These are phyloP conservation scores for Aspergillus bridgeri DNA, from an alignment of 495 filamentous ascomycete species.

Conservation along the genomic window DNA sequence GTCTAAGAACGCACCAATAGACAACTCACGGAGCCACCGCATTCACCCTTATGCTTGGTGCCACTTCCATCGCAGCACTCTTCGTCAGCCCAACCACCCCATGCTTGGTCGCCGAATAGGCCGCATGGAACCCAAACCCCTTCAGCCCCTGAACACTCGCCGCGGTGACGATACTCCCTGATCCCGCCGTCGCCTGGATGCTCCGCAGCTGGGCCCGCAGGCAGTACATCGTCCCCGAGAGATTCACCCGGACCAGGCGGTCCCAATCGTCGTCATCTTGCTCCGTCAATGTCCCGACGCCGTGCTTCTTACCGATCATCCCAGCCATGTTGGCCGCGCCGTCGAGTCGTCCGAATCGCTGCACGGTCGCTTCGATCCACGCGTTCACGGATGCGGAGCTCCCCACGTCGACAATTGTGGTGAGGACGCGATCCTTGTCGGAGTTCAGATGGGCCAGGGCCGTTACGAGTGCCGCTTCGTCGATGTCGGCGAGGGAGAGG, in stretches of 20 bases:
- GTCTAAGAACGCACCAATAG: not conserved
- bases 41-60: conserved; percentile 57
- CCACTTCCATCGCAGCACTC: conserved; percentile 19
- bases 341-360: conserved; percentile 5
- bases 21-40: conserved; percentile 50
- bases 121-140: not conserved
- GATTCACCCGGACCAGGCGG: not conserved
- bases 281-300: not conserved
- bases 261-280: not conserved
- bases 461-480: no score
- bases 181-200: not conserved
- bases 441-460: no score
- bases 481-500: no score
- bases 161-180: not conserved
- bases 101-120: not conserved
- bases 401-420: no score
- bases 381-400: no score
- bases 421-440: no score
- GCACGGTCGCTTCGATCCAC: conserved; percentile 45
- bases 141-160: not conserved
- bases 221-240: not conserved
- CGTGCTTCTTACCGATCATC: not conserved
- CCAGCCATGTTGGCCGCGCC: not conserved
- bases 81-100: not conserved
- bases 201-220: not conserved